Evolutionary conservation across 768 basidiomycete genomes (phyloP).

Genomic region (Boletus reticuloceps): DNA sequence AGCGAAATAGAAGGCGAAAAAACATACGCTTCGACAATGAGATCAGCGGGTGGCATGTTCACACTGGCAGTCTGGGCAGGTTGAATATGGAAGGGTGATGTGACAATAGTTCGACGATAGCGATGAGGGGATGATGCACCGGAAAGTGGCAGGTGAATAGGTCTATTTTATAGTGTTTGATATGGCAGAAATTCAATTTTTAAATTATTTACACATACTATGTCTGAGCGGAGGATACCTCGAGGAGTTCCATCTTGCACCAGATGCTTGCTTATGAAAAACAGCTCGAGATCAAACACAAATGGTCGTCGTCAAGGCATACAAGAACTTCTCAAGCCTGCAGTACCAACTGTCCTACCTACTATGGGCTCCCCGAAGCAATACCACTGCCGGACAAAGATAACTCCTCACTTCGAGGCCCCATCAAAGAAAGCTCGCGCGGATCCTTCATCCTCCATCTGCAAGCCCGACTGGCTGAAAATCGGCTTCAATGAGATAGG

Average conservation of each 20-base stretch:
- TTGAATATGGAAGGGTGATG: too few relatives aligned
- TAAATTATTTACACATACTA: too few relatives aligned
- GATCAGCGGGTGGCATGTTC: too few relatives aligned
- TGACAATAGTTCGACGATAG: too few relatives aligned
- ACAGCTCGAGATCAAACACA: conserved; percentile 84
- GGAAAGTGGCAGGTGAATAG: too few relatives aligned
- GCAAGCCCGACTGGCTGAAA: conserved; percentile 65
- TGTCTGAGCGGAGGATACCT: too few relatives aligned
- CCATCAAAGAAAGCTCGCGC: conserved; percentile 48
- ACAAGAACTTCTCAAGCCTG: conserved; percentile 63
- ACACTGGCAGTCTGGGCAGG: too few relatives aligned
- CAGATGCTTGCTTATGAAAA: conserved; percentile 86
- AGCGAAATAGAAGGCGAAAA: too few relatives aligned
- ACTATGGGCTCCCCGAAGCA: conserved; percentile 86
- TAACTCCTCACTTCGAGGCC: conserved; percentile 93
- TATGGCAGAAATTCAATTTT: too few relatives aligned
- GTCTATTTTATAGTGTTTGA: too few relatives aligned
- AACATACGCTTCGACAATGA: too few relatives aligned
- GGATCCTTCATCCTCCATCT: background rate
- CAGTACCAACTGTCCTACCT: conserved; percentile 62
- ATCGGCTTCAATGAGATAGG: conserved; percentile 91
- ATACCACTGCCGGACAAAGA: conserved; percentile 93
- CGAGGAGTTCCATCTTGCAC: background rate
- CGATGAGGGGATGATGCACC: too few relatives aligned
- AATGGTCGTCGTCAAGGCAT: conserved; percentile 84